phyloP scores from a whole-genome alignment of 2,329 filamentous ascomycete species.

The Trichoderma hamatum region DNA sequence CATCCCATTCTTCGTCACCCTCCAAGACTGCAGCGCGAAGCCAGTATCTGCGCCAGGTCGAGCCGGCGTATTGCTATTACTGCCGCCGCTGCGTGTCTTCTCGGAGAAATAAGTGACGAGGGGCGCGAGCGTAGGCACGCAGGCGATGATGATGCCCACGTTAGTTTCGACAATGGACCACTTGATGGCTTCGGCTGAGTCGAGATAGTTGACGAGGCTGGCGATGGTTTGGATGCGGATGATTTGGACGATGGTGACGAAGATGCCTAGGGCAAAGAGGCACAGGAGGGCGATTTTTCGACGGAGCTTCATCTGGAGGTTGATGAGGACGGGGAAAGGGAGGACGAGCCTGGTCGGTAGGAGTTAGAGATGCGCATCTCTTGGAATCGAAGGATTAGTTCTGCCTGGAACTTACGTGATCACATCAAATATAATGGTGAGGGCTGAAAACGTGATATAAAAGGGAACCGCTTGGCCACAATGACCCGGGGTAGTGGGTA shows the following conservation, averaged over 20 bases:
- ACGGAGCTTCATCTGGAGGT: conserved; percentile 42
- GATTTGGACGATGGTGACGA: conserved; percentile 55
- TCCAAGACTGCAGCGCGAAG: conserved; percentile 38
- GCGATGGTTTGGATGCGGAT: conserved; percentile 55
- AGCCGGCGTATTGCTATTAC: conserved; percentile 11
- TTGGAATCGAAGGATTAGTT: too few relatives aligned
- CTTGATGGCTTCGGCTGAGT: conserved; percentile 47
- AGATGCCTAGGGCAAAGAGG: conserved; percentile 53
- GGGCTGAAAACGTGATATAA: conserved; percentile 47
- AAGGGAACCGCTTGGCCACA: conserved; percentile 47
- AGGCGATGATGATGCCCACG: conserved; percentile 48
- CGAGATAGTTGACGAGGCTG: conserved; percentile 48
- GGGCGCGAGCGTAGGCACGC: conserved; percentile 48
- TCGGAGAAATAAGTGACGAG: conserved; percentile 44
- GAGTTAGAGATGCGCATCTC: not conserved
- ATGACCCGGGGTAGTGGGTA: conserved; percentile 41
- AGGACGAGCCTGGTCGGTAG: conserved; percentile 41
- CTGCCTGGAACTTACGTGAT: conserved; percentile 39
- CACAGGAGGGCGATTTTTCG: conserved; percentile 48
- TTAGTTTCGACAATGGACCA: conserved; percentile 53
- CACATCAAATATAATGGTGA: conserved; percentile 48
- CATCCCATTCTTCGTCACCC: conserved; percentile 31
- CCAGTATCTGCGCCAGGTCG: not conserved
- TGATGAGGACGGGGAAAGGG: conserved; percentile 46
- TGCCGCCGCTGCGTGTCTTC: conserved; percentile 33